phyloP scores from a whole-genome alignment of 1,284 basidiomycete genomes.

The Ceratobasidium sp. region DNA sequence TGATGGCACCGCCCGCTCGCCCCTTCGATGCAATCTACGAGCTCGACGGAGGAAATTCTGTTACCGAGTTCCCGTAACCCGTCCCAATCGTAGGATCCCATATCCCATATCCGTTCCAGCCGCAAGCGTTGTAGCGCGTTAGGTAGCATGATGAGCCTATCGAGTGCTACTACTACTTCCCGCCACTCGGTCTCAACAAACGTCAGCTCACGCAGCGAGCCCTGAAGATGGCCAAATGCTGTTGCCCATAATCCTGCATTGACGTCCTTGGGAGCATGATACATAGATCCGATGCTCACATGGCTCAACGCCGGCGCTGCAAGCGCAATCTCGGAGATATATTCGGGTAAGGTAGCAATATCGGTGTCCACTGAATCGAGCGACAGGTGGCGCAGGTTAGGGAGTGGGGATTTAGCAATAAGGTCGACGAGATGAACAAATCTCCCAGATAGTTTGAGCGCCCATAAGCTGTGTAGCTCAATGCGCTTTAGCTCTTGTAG shows the following conservation, averaged over 20 bases:
- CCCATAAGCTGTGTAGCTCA: neutral
- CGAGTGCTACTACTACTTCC: neutral
- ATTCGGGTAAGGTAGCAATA: too few relatives aligned
- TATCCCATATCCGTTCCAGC: conserved; percentile 6
- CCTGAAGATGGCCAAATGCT: neutral
- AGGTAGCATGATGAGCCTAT: neutral
- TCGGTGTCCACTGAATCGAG: too few relatives aligned
- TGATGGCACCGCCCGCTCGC: neutral
- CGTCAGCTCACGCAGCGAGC: neutral
- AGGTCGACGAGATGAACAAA: neutral
- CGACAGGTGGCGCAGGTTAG: neutral
- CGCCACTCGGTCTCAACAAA: conserved; percentile 4
- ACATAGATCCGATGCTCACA: neutral
- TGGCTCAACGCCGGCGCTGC: too few relatives aligned
- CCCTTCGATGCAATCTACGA: neutral
- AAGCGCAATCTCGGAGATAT: neutral
- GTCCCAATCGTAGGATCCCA: neutral
- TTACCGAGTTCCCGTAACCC: neutral
- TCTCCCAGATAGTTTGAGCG: neutral
- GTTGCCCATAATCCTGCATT: neutral
- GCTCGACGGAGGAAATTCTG: neutral
- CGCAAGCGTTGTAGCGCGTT: neutral
- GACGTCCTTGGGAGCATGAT: neutral
- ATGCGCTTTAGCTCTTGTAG: too few relatives aligned
- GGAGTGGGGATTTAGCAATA: conserved; percentile 2